Base-by-base conservation (phyloP, 495 filamentous ascomycete species). In the Podospora pseudocomata region DNA sequence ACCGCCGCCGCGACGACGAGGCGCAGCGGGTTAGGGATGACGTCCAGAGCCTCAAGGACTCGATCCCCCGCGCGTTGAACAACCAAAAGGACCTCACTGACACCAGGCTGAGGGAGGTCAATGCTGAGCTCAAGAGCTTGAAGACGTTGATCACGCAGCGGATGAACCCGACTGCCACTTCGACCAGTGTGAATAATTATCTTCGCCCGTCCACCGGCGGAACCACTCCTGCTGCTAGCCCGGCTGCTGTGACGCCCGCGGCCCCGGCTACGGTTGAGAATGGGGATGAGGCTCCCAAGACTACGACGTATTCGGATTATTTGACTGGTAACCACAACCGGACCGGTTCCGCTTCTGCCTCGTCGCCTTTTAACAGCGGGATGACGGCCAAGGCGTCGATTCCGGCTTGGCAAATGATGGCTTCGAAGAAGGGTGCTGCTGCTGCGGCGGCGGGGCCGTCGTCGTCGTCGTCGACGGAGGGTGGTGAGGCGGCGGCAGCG, bases 321-420 rank as follows among this genome's bases (percentile, higher is more conserved):
- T 32, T 74, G 13, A 74, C 77, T 1, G 23, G 23, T 23, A 72
- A 73, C 18, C 65, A 75, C 34, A 74, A 73, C 27, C 68, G 75
- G 11, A 68, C 77, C 5, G 28, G 32, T 67, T 49, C 39, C 6
- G 2, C 39, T 49, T 77, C 23, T 23, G 23, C 23, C 1, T 23
- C 23, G 23, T 23, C 79, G 65, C 72, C 79, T 20, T 81, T 78
- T 72, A 71, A 77, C 58, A 78, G 72, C 71, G 78, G 79, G 67
- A 80, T 74, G 67, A 80, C 70, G 70, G 76, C 67, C 76, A 85
- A 82, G 73, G 88, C 91, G 7, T 89, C 90, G n/a, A 97, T 97
- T 71, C 93, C 93, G 1, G 87, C 90, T 1, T 97, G 93, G 93
- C 93, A 97, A 79, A 86, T 96, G 87, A 87, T 88, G 57, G 85